Evolutionary conservation across 352 stramenopile genomes (phyloP).

Genomic region (Phytophthora crassamura): DNA sequence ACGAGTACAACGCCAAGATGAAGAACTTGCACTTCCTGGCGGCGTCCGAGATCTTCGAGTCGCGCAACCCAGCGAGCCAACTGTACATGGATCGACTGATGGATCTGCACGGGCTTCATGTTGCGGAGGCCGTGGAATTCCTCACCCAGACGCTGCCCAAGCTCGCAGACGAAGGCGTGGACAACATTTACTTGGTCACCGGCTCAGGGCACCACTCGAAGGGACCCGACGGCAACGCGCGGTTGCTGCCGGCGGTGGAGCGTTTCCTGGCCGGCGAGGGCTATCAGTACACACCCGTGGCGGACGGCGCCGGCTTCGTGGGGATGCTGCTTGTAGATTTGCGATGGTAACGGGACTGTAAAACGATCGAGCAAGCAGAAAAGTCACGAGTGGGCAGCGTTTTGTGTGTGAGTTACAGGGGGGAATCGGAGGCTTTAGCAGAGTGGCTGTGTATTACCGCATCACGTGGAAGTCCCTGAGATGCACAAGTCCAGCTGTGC

Average conservation of each 20-base stretch:
- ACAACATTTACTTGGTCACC: conserved; percentile 83
- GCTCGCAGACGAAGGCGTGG: conserved; percentile 72
- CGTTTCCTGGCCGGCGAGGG: conserved; percentile 79
- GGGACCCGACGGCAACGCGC: conserved; percentile 64
- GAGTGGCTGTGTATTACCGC: conserved; percentile 17
- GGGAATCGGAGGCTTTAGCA: conserved; percentile 7
- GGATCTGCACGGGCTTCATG: conserved; percentile 86
- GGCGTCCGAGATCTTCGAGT: conserved; percentile 80
- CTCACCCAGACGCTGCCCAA: conserved; percentile 76
- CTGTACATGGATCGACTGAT: conserved; percentile 82
- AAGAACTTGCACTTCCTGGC: conserved; percentile 83
- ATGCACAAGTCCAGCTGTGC: no score
- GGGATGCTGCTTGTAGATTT: conserved; percentile 88
- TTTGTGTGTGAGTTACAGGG: conserved; percentile 16
- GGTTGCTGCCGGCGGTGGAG: conserved; percentile 79
- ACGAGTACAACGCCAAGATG: conserved; percentile 87
- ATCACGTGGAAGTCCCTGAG: not conserved
- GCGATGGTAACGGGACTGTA: conserved; percentile 56
- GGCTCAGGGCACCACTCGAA: conserved; percentile 88
- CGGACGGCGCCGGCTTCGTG: conserved; percentile 77
- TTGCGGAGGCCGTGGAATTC: conserved; percentile 82
- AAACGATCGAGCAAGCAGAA: conserved; percentile 31
- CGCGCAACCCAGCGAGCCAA: conserved; percentile 77
- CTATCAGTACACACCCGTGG: conserved; percentile 76
- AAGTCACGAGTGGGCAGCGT: conserved; percentile 28